Percentiles rank a stretch among this genome's conserved stretches.
phyloP scores from a whole-genome alignment of 768 basidiomycete genomes.

The Rhodotorula diobovata region DNA sequence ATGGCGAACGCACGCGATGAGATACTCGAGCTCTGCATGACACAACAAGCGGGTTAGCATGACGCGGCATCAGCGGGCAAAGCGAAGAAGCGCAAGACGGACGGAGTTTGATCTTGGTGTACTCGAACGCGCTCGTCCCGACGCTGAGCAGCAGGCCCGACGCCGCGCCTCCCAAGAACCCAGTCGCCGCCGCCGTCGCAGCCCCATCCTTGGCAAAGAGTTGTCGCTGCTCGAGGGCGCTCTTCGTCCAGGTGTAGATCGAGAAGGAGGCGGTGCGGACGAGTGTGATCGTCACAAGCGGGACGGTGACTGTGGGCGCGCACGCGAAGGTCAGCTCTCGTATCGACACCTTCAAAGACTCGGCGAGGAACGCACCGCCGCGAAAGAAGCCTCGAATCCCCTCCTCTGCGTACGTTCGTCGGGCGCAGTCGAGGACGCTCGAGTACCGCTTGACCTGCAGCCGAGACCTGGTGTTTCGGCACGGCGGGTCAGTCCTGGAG shows the following conservation, averaged over 20 bases:
- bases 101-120: conserved; percentile 35
- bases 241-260: conserved; percentile 80
- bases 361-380: conserved; percentile 16
- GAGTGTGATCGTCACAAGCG: conserved; percentile 63
- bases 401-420: conserved; percentile 58
- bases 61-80: no score
- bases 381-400: conserved; percentile 74
- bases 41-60: neutral
- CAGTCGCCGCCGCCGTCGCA: conserved; percentile 5
- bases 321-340: neutral
- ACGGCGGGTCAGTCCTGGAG: neutral
- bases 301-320: conserved; percentile 23
- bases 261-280: conserved; percentile 93
- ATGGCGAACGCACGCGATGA: conserved; percentile 30
- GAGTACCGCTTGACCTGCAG: conserved; percentile 40
- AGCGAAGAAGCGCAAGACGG: neutral
- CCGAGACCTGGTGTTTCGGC: conserved; percentile 33
- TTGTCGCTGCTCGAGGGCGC: conserved; percentile 57
- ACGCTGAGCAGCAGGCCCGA: conserved; percentile 34
- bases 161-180: conserved; percentile 41
- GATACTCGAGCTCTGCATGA: conserved; percentile 40
- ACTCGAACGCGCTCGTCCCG: conserved; percentile 37
- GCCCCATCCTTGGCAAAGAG: conserved; percentile 52
- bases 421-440: conserved; percentile 69
- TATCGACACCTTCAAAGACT: fast-evolving